Percentiles rank a stretch among this genome's conserved stretches.
Evolutionary conservation across 2,329 filamentous ascomycete genomes (phyloP).

Genomic region (Parastagonospora nodorum): DNA sequence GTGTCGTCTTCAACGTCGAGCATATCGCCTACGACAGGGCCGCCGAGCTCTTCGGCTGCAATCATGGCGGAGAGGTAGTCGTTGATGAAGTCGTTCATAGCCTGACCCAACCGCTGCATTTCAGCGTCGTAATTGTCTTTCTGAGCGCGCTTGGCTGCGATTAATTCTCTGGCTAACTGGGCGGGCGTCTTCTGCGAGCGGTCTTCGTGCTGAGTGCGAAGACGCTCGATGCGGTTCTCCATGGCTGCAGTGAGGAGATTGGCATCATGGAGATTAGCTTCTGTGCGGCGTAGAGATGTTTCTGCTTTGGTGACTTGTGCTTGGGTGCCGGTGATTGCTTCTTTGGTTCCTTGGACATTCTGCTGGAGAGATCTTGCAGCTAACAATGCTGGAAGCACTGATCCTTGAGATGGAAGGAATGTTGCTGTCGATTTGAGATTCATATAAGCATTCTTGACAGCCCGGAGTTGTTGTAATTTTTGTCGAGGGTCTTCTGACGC

Average conservation of each 20-base stretch:
- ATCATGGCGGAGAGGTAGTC: conserved; percentile 73
- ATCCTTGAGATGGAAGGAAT: conserved; percentile 69
- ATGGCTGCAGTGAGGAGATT: conserved; percentile 54
- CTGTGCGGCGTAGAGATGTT: conserved; percentile 51
- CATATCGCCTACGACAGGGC: conserved; percentile 78
- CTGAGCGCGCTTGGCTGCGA: conserved; percentile 64
- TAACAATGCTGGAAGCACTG: conserved; percentile 72
- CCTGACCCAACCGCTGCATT: conserved; percentile 64
- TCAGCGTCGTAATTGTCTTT: conserved; percentile 66
- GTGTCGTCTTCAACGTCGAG: conserved; percentile 65
- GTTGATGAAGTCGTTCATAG: conserved; percentile 73
- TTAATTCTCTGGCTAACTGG: conserved; percentile 66
- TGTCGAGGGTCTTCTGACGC: conserved; percentile 42
- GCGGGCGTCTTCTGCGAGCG: conserved; percentile 64
- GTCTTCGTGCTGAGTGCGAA: conserved; percentile 63
- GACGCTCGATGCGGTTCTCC: conserved; percentile 61
- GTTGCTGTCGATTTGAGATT: conserved; percentile 65
- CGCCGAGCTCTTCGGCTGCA: conserved; percentile 81
- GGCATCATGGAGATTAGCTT: conserved; percentile 55
- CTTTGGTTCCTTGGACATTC: conserved; percentile 67
- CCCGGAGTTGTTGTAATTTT: conserved; percentile 52
- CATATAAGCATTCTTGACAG: conserved; percentile 69
- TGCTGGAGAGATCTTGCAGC: conserved; percentile 71
- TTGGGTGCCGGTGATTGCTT: conserved; percentile 57
- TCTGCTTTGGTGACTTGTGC: conserved; percentile 48